Percentiles rank a stretch among this genome's conserved stretches.
These are phyloP conservation scores for Cunninghamia lanceolata DNA, from an alignment of 75 land plant genomes.

Conservation along the genomic window DNA sequence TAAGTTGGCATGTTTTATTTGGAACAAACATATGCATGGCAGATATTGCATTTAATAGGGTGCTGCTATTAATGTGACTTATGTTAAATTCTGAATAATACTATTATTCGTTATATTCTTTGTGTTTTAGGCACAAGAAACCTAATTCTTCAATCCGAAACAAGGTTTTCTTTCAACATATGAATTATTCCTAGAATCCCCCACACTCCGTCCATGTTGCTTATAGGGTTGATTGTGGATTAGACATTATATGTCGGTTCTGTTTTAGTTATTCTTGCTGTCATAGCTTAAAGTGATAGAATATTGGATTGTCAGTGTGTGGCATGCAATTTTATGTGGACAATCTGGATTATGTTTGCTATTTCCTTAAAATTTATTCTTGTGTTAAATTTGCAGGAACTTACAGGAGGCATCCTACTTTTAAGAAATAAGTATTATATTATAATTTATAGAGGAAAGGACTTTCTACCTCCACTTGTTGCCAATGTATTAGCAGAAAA, in stretches of 20 bases:
- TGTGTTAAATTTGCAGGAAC: conserved; percentile 30
- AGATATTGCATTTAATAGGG: background rate
- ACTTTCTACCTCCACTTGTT: conserved; percentile 65
- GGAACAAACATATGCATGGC: background rate
- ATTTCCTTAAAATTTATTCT: background rate
- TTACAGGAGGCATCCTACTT: conserved; percentile 70
- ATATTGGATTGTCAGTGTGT: background rate
- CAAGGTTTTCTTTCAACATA: background rate
- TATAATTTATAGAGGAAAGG: conserved; percentile 73
- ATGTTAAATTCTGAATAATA: background rate
- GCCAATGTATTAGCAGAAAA: conserved; percentile 63
- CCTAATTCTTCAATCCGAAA: background rate
- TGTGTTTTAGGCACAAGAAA: background rate
- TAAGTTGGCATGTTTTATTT: background rate
- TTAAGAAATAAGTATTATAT: conserved; percentile 63
- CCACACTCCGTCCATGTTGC: background rate
- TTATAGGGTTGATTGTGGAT: background rate
- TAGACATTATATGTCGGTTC: background rate
- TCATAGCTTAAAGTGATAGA: background rate
- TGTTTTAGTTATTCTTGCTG: background rate
- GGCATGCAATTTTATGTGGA: background rate
- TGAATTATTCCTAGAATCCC: background rate
- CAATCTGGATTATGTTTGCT: background rate
- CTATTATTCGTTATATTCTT: background rate
- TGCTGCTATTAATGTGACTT: background rate